These are phyloP conservation scores for Penstemon eatonii DNA, from an alignment of 257 asterid genomes.

Conservation along the genomic window DNA sequence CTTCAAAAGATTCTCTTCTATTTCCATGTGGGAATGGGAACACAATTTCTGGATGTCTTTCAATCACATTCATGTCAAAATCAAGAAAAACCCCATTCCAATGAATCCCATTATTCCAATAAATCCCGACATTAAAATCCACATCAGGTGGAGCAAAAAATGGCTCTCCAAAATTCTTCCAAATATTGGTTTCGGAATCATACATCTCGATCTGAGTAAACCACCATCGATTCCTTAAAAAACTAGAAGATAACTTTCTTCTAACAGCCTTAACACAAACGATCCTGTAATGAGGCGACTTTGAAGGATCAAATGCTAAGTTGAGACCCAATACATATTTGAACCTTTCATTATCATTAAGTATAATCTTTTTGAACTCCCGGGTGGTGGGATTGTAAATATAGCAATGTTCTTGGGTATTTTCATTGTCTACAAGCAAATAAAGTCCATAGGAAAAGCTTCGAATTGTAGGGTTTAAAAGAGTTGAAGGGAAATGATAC, in stretches of 20 bases:
- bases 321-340: conserved; percentile 17
- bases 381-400: conserved; percentile 36
- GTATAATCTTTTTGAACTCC: conserved; percentile 24
- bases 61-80: conserved; percentile 14
- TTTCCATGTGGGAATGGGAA: too few species aligned
- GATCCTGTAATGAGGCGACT: conserved; percentile 25
- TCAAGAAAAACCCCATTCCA: conserved; percentile 35
- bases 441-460: conserved; percentile 28
- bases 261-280: conserved; percentile 25
- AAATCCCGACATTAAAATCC: conserved; percentile 31
- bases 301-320: conserved; percentile 29
- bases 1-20: too few species aligned
- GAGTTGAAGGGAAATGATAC: conserved; percentile 1
- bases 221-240: not conserved
- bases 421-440: conserved; percentile 13
- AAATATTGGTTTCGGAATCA: conserved; percentile 26
- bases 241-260: not conserved
- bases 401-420: conserved; percentile 3
- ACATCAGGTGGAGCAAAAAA: conserved; percentile 27
- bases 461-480: conserved; percentile 23
- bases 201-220: conserved; percentile 29
- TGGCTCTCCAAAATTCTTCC: conserved; percentile 33
- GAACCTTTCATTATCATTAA: conserved; percentile 12
- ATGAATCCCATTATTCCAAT: conserved; percentile 36
- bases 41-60: conserved; percentile 28